Evolutionary conservation across 352 stramenopile genomes (phyloP), one percentile per base, ranked within the genome.

Genomic region (Globisporangium recalcitrans): DNA sequence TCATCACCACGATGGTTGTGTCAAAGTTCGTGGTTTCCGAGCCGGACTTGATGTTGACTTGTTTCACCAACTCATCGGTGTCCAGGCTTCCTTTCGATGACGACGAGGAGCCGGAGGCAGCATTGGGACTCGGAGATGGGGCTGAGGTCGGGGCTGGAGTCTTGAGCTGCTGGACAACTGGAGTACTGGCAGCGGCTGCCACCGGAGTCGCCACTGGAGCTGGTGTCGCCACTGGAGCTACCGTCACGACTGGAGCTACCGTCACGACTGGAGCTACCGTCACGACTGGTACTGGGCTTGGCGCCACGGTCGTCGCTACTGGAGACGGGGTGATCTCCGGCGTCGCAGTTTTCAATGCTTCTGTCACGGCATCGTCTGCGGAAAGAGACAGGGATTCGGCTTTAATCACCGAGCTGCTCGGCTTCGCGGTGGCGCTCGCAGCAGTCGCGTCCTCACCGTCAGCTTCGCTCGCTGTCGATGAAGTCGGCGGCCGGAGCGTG

Each of bases 1-100:
- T 87, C 27, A 73, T 63, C 27, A 86, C 59, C n/a, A 90, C 70
- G 29, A 91, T 66, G 27, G 72, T 79, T 56, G 82, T 51, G 54
- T 85, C 73, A 27, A 67, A 67, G 31, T 10, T 31, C 7, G 36
- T 26, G 2, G n/a, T 22, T 6, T 24, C 1, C 6, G 81, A 63
- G 10, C 60, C 63, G 0, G 69, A 74, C 32, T 26, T 75, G 26
- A 59, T 36, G n/a, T 40, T 66, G 7, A 40, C 56, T 11, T 62
- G 49, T 21, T 61, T 63, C 2, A 61, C 42, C 14, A 68, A 26
- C 24, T 63, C 52, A 2, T 68, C 40, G 0, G 55, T 49, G 32
- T 47, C 52, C 22, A 60, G 14, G 38, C 40, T 57, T 0, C 54
- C 26, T 10, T 36, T 52, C 9, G 56, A 31, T 16, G 54, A 16